Conservation (phyloP, 345 rosid species). For the Euphorbia pulcherrima region DNA sequence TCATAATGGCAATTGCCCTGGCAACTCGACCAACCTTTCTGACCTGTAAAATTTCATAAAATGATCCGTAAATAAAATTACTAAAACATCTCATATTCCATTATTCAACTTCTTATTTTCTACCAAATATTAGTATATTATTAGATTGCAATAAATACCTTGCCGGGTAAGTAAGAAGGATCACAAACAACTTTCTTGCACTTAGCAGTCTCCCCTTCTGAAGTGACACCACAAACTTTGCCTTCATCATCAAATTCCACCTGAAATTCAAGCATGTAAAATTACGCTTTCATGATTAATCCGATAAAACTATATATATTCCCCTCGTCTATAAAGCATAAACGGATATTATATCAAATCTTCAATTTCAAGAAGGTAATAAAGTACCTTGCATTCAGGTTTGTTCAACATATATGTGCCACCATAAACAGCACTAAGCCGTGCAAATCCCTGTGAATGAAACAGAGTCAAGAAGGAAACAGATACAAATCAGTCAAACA, state of each 20-base stretch:
- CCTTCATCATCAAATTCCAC: slow-evolving; percentile 89
- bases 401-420: slow-evolving; percentile 96
- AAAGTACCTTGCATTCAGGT: slow-evolving; percentile 82
- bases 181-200: slow-evolving; percentile 97
- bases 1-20: slow-evolving; percentile 92
- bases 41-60: slow-evolving; percentile 43
- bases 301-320: not conserved
- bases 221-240: slow-evolving; percentile 79
- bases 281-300: slow-evolving; percentile 2
- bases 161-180: slow-evolving; percentile 80
- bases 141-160: slow-evolving; percentile 43
- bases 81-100: not conserved
- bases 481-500: not conserved
- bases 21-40: slow-evolving; percentile 83
- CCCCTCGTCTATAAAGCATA: not conserved
- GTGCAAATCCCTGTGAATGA: slow-evolving; percentile 75
- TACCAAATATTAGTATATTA: not conserved
- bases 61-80: slow-evolving; percentile 12
- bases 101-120: slow-evolving; percentile 1
- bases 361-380: not conserved
- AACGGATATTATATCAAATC: not conserved
- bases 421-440: slow-evolving; percentile 97
- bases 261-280: slow-evolving; percentile 38
- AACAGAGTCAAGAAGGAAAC: slow-evolving; percentile 10
- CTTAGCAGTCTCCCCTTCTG: slow-evolving; percentile 98